Evolutionary conservation across 177 flowering plant genomes (phyloP).

Genomic region (Vitis hybrid): DNA sequence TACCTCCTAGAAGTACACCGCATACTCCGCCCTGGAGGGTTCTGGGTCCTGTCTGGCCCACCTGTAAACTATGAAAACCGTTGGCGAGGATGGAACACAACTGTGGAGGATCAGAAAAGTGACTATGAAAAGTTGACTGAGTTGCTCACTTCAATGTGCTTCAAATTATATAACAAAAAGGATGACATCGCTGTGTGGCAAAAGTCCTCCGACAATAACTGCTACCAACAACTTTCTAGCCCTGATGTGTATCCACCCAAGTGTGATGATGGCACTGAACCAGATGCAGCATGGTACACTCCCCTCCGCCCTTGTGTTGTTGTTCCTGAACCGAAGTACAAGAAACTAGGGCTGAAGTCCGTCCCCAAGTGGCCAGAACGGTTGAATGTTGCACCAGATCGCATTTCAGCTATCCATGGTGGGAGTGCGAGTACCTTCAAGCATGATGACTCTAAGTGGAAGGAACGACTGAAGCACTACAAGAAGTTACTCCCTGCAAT

Average conservation of each 20-base stretch:
- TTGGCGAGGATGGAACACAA: constrained; percentile 98
- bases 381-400: constrained; percentile 68
- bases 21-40: constrained; percentile 96
- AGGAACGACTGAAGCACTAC: constrained; percentile 77
- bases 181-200: constrained; percentile 98
- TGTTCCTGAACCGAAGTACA: constrained; percentile 50
- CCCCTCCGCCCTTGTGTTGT: constrained; percentile 89
- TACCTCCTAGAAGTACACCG: constrained; percentile 91
- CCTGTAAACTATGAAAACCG: constrained; percentile 91
- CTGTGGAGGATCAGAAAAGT: constrained; percentile 78
- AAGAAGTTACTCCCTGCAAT: constrained; percentile 76
- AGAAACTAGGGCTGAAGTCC: constrained; percentile 45
- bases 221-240: constrained; percentile 53
- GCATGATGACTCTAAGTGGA: constrained; percentile 90
- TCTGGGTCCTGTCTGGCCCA: constrained; percentile 98
- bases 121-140: constrained; percentile 81
- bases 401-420: constrained; percentile 59
- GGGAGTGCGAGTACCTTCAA: constrained; percentile 74
- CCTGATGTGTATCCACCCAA: constrained; percentile 79
- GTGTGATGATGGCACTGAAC: constrained; percentile 92
- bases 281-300: constrained; percentile 96
- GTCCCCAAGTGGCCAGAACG: constrained; percentile 90
- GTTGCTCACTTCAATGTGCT: constrained; percentile 82
- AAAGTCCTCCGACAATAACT: constrained; percentile 56
- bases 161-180: constrained; percentile 73